Evolutionary conservation across 495 filamentous ascomycete genomes (phyloP).

Genomic region (Talaromyces wortmannii): DNA sequence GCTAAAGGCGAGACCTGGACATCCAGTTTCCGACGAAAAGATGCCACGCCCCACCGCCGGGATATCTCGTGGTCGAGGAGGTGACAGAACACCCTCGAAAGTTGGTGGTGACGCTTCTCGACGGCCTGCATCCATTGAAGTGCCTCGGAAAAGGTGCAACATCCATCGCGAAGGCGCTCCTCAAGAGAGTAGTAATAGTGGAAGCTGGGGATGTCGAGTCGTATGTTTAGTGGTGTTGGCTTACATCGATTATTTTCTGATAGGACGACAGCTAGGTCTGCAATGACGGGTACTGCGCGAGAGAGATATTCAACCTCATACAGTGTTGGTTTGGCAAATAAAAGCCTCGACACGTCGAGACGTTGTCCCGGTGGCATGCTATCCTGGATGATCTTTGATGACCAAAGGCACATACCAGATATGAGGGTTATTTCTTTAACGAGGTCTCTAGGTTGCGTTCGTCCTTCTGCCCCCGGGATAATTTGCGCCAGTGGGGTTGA

Average conservation of each 20-base stretch:
- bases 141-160: not conserved
- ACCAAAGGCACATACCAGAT: not conserved
- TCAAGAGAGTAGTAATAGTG: slow-evolving; percentile 3
- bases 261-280: not conserved
- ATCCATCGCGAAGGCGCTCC: not conserved
- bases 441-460: not conserved
- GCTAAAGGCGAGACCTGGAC: not conserved
- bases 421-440: not conserved
- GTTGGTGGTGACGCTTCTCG: not conserved
- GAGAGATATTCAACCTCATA: slow-evolving; percentile 4
- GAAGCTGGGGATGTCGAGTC: slow-evolving; percentile 3
- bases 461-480: not conserved
- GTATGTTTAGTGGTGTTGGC: not conserved
- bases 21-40: not conserved
- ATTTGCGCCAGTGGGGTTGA: not conserved
- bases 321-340: not conserved
- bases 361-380: not conserved
- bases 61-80: not conserved
- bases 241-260: not conserved
- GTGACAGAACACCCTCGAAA: not conserved
- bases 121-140: slow-evolving; percentile 4
- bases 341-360: not conserved
- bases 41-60: not conserved
- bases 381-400: not conserved
- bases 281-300: not conserved